A percentile compares a stretch with the other conserved stretches of the same genome.
These are phyloP conservation scores for Aureobasidium lini DNA, from an alignment of 2,329 filamentous ascomycete genomes.

Conservation along the genomic window DNA sequence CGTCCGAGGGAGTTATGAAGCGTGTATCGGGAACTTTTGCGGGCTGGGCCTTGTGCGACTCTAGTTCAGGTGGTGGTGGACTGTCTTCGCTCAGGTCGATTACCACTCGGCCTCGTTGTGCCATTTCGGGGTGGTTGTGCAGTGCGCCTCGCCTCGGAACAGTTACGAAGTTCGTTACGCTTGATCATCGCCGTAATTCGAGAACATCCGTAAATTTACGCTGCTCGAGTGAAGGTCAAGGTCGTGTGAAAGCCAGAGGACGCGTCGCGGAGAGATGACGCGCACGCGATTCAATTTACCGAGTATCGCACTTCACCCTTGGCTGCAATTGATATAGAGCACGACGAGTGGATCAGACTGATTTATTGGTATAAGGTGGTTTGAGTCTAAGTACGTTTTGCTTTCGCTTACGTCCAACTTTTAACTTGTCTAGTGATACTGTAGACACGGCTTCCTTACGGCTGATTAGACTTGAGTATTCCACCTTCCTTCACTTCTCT, in stretches of 20 bases:
- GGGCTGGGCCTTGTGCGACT: not conserved
- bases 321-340: too few relatives aligned
- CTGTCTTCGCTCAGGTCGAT: not conserved
- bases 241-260: not conserved
- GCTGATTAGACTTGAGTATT: too few relatives aligned
- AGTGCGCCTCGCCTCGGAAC: not conserved
- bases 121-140: not conserved
- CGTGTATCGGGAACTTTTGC: not conserved
- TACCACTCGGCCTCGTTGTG: not conserved
- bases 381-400: too few relatives aligned
- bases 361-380: too few relatives aligned
- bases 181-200: not conserved
- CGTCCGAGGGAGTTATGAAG: slow-evolving; percentile 6
- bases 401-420: too few relatives aligned
- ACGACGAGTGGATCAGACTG: too few relatives aligned
- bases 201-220: not conserved
- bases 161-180: not conserved
- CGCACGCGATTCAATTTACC: slow-evolving; percentile 5
- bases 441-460: too few relatives aligned
- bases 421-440: too few relatives aligned
- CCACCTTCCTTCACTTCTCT: too few relatives aligned
- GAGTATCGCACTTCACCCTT: not conserved
- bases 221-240: not conserved
- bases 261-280: slow-evolving; percentile 7
- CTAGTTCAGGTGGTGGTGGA: not conserved